Evolutionary conservation across 768 basidiomycete species (phyloP), one percentile per base, ranked within the genome.

Genomic region (Hygrophoropsis aurantiaca): DNA sequence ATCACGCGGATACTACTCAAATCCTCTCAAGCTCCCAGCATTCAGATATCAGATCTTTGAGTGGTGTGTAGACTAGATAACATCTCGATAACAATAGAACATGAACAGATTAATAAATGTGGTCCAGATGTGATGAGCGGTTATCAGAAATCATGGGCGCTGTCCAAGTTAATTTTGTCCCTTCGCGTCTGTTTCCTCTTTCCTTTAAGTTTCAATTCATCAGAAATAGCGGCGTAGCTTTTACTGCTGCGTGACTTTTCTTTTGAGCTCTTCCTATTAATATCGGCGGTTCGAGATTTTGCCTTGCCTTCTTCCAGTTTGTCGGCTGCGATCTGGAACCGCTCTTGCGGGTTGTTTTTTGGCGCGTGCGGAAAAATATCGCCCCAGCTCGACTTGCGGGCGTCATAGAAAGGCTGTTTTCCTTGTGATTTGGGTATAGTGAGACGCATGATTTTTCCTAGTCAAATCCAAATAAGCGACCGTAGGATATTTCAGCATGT

Each of bases 331-430:
- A 71, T 68, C 56, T 78, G 73, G 58, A 73, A 69, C 3, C 86
- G 82, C 52, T 84, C 80, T 46, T 88, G 81, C 0, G 87, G 82
- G 5, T 73, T 59, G 59, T 88, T 90, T 67, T 93, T 94, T 4
- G 93, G 82, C 15, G 74, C 67, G 60, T 97, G 94, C 18, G 97
- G 97, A 68, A 98, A 97, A 19, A 91, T 74, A 62, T 98, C 97
- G 16, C 97, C 97, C 94, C 95, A 98, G 9, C 67, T 69, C 0
- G 90, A 84, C 69, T 98, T 97, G 27, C 94, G 84, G 2, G 94
- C 94, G 63, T 98, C 97, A 61, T 97, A 93, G 61, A 83, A 99
- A 0, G 81, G 78, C 58, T 97, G 94, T 64, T 92, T 94, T n/a
- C 94, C 94, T 69, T 94, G 94, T 2, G 91, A 94, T 56, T 83